Evolutionary conservation across 1,284 basidiomycete species (phyloP).

Genomic region (Trichosporon ovoides): DNA sequence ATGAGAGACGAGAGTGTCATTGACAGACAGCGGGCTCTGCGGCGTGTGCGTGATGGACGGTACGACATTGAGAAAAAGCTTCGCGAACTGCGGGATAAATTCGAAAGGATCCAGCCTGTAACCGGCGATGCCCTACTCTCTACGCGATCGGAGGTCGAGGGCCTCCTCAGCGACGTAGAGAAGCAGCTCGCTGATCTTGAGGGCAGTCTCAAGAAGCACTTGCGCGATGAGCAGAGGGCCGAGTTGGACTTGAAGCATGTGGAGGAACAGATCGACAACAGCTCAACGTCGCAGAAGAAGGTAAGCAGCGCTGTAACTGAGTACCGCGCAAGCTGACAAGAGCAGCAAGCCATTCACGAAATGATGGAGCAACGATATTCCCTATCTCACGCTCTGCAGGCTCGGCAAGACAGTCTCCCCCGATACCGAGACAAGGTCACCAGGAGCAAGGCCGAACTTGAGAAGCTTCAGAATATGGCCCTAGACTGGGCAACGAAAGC

Average conservation of each 20-base stretch:
- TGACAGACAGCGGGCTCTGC: neutral
- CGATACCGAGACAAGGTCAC: neutral
- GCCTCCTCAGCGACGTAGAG: neutral
- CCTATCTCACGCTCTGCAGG: neutral
- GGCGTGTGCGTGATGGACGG: neutral
- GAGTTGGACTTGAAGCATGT: constrained; percentile 54
- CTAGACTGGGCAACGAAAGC: constrained; percentile 12
- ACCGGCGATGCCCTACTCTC: neutral
- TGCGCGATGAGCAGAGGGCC: neutral
- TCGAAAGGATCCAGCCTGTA: neutral
- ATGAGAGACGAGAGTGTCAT: neutral
- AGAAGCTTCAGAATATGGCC: neutral
- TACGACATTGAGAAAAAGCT: neutral
- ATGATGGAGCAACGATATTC: neutral
- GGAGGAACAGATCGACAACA: constrained; percentile 64
- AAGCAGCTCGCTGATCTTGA: neutral
- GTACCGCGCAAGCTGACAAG: neutral
- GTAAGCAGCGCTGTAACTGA: neutral
- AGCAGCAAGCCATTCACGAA: neutral
- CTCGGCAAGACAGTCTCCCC: neutral
- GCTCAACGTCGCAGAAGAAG: neutral
- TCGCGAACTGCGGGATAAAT: neutral
- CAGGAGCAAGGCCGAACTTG: neutral
- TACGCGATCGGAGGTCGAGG: neutral
- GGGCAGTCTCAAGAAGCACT: neutral